Conservation (phyloP, 192 early-diverging fungal species). For the Paraglomus occultum region DNA sequence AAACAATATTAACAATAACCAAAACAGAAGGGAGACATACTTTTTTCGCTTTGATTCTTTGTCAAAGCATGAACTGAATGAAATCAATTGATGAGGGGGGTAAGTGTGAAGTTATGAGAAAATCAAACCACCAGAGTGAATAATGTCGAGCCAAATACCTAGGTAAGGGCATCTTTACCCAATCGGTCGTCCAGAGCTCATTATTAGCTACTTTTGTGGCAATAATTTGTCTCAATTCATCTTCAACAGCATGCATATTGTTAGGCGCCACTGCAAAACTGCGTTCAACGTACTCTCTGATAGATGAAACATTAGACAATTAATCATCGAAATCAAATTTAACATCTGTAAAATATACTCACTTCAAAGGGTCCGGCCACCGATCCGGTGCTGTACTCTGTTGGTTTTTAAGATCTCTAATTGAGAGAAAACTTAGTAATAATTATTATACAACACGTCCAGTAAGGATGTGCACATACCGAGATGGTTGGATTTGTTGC, state of each 20-base stretch:
- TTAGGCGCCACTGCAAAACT: constrained; percentile 38
- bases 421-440: too few relatives aligned
- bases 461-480: too few relatives aligned
- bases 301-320: constrained; percentile 17
- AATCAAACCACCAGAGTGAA: background rate
- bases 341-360: background rate
- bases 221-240: constrained; percentile 59
- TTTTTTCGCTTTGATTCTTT: constrained; percentile 21
- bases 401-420: too few relatives aligned
- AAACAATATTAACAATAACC: background rate
- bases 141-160: constrained; percentile 41
- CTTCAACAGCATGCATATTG: constrained; percentile 45
- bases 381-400: background rate
- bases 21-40: background rate
- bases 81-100: too few relatives aligned
- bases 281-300: constrained; percentile 42
- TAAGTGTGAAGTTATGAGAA: background rate
- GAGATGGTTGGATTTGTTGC: too few relatives aligned
- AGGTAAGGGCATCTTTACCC: constrained; percentile 69
- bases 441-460: too few relatives aligned
- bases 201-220: constrained; percentile 38
- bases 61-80: constrained; percentile 1
- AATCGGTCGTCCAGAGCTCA: constrained; percentile 58
- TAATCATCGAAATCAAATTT: background rate
- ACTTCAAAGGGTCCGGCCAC: constrained; percentile 30